A percentile compares a stretch with the other conserved stretches of the same genome.
Evolutionary conservation across 2,329 filamentous ascomycete genomes (phyloP).

Genomic region (Intubia oerlemansii): DNA sequence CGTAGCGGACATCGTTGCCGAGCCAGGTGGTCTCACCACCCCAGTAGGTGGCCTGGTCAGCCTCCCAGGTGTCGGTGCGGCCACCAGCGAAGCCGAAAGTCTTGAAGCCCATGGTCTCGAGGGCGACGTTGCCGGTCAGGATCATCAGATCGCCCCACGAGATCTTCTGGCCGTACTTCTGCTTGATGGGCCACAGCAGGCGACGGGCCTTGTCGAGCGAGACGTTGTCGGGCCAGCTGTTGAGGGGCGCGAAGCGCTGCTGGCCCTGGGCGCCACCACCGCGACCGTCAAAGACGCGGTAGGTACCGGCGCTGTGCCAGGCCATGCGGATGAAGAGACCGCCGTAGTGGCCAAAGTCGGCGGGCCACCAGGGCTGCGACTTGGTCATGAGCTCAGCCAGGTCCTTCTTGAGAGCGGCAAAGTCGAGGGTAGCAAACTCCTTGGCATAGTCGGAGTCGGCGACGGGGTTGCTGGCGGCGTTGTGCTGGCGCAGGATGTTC

Average conservation of each 20-base stretch:
- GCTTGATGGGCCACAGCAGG: constrained; percentile 63
- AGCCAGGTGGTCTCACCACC: constrained; percentile 55
- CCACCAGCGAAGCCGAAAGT: constrained; percentile 56
- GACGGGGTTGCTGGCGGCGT: constrained; percentile 38
- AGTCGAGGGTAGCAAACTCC: constrained; percentile 38
- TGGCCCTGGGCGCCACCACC: constrained; percentile 55
- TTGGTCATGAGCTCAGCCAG: constrained; percentile 51
- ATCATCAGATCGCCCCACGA: constrained; percentile 59
- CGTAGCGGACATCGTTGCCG: constrained; percentile 52
- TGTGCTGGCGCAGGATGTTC: constrained; percentile 55
- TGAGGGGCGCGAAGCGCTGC: constrained; percentile 62
- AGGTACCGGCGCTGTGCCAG: constrained; percentile 64
- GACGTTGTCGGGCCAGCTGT: constrained; percentile 66
- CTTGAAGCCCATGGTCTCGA: constrained; percentile 57
- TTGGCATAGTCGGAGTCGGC: constrained; percentile 50
- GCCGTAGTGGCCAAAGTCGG: constrained; percentile 64
- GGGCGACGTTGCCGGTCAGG: constrained; percentile 53
- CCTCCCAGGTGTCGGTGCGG: constrained; percentile 51
- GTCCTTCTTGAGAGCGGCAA: constrained; percentile 45
- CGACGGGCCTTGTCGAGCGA: constrained; percentile 63
- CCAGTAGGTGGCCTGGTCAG: constrained; percentile 61
- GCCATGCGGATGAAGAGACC: constrained; percentile 64
- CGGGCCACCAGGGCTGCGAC: constrained; percentile 65
- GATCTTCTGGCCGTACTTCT: constrained; percentile 67
- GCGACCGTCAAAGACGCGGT: constrained; percentile 53